Percentiles rank a stretch among this genome's conserved stretches.
phyloP scores from a whole-genome alignment of 169 alveolate species.

The Plasmodium malariae region DNA sequence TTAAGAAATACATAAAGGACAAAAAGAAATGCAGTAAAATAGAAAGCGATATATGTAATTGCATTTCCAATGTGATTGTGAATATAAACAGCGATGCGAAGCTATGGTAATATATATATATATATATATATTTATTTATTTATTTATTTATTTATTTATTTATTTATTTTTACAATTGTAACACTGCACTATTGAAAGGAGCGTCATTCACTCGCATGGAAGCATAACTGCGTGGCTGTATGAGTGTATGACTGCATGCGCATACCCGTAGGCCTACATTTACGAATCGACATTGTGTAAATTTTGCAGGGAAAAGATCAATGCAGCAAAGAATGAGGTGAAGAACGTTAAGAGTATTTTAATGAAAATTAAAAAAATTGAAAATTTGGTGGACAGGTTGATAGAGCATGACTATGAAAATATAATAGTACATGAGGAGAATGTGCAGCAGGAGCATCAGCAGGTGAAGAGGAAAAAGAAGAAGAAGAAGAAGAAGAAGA shows the following conservation, averaged over 20 bases:
- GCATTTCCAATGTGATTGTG: constrained; percentile 42
- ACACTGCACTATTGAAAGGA: too few species aligned
- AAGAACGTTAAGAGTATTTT: constrained; percentile 39
- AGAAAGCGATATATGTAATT: constrained; percentile 33
- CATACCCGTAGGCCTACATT: too few species aligned
- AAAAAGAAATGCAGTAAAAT: constrained; percentile 18
- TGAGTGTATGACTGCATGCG: too few species aligned
- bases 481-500: neutral
- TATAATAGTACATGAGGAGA: constrained; percentile 9
- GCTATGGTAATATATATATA: constrained; percentile 61
- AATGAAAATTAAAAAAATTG: constrained; percentile 41
- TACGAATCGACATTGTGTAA: too few species aligned
- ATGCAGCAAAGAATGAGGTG: constrained; percentile 53
- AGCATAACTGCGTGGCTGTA: neutral
- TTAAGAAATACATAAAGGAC: constrained; percentile 19
- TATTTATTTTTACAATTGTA: too few species aligned
- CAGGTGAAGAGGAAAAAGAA: neutral
- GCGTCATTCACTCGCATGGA: neutral
- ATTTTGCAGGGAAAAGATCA: constrained; percentile 30
- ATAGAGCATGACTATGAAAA: constrained; percentile 47
- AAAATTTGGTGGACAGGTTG: constrained; percentile 46
- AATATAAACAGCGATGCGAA: constrained; percentile 60
- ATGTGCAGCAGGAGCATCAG: neutral
- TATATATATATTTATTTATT: too few species aligned
- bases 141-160: too few species aligned